Percentiles rank a stretch among this genome's conserved stretches.
Conservation (phyloP, 1,284 basidiomycete genomes). For the Singerocomus inundabilis region DNA sequence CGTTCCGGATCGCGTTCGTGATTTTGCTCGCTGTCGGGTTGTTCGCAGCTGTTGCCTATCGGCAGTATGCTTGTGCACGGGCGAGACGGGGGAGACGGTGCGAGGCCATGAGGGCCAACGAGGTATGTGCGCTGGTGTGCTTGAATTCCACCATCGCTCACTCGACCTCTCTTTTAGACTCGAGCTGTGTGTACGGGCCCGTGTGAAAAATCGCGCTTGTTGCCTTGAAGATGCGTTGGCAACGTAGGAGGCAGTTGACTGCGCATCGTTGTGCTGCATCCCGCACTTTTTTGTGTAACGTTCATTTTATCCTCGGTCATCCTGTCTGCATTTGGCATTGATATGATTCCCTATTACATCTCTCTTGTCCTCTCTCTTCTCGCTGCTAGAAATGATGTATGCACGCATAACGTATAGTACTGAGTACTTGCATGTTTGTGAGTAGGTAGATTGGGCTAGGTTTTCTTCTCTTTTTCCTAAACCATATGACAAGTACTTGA, state of each 20-base stretch:
- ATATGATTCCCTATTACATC: conserved; percentile 2
- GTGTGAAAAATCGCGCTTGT: conserved; percentile 30
- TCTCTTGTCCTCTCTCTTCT: not conserved
- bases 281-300: too few species aligned
- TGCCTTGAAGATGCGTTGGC: conserved; percentile 19
- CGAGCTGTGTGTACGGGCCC: too few species aligned
- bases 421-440: conserved; percentile 16
- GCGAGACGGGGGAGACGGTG: conserved; percentile 8
- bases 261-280: too few species aligned
- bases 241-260: too few species aligned
- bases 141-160: too few species aligned
- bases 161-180: not conserved
- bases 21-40: conserved; percentile 43
- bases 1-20: conserved; percentile 38
- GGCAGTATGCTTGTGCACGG: conserved; percentile 4
- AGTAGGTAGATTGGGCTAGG: conserved; percentile 10
- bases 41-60: conserved; percentile 28
- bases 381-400: not conserved
- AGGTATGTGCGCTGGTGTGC: conserved; percentile 13
- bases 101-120: conserved; percentile 2
- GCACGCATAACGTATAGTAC: conserved; percentile 10
- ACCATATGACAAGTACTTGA: conserved; percentile 11
- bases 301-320: too few species aligned
- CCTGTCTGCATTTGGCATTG: conserved; percentile 12
- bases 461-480: conserved; percentile 10